Conservation (phyloP, 371 early-diverging fungal genomes). For the Mortierella polycephala region DNA sequence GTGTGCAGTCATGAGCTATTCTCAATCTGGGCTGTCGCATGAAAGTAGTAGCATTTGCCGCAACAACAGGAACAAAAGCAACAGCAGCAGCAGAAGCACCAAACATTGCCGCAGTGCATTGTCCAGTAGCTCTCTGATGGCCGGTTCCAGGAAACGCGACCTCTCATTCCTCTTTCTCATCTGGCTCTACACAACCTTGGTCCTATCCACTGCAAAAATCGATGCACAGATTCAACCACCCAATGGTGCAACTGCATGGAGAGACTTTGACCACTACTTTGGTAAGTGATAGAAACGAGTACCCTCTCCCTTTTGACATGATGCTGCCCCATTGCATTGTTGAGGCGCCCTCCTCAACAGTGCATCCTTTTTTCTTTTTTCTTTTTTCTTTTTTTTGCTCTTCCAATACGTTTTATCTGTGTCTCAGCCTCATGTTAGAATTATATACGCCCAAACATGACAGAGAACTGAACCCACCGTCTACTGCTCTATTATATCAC, state of each 20-base stretch:
- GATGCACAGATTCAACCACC: slow-evolving; percentile 28
- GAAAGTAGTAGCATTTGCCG: no score
- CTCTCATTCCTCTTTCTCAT: slow-evolving; percentile 33
- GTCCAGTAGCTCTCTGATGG: neutral
- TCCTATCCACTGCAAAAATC: slow-evolving; percentile 19
- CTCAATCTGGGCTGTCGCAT: no score
- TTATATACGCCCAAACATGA: no score
- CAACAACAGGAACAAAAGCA: neutral
- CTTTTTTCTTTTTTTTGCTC: neutral
- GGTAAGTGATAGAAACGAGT: slow-evolving; percentile 10
- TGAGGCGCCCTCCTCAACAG: neutral
- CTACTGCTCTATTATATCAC: neutral
- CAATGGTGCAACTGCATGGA: slow-evolving; percentile 7
- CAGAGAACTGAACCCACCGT: neutral
- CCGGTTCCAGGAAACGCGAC: slow-evolving; percentile 10
- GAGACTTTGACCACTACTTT: slow-evolving; percentile 36
- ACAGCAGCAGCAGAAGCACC: slow-evolving; percentile 6
- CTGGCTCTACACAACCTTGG: slow-evolving; percentile 42
- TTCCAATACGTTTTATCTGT: no score
- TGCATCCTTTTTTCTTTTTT: neutral
- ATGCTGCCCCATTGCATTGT: neutral
- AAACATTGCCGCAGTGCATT: neutral
- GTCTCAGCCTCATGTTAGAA: no score
- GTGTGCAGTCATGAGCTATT: no score
- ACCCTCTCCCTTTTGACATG: neutral